phyloP scores from a whole-genome alignment of 768 basidiomycete species.

The Pilatotrama ljubarskyi region DNA sequence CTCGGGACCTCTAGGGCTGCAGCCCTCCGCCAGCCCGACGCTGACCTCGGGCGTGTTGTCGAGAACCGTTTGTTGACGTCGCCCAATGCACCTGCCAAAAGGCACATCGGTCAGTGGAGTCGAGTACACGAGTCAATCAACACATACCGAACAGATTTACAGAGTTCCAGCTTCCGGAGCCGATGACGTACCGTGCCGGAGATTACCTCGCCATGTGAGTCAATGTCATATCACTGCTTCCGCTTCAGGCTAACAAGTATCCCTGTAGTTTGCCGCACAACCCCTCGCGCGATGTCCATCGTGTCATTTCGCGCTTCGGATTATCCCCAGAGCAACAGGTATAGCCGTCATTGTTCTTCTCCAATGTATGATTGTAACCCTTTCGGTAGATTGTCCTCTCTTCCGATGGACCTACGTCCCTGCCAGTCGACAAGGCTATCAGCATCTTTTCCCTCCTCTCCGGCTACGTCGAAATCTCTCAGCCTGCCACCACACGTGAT shows the following conservation, averaged over 20 bases:
- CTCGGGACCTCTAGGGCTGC: conserved; percentile 36
- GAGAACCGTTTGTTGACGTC: conserved; percentile 43
- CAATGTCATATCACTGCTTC: too few species aligned
- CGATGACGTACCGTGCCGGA: conserved; percentile 41
- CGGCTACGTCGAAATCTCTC: conserved; percentile 49
- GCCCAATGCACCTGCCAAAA: conserved; percentile 40
- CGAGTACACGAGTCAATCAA: too few species aligned
- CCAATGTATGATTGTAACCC: neutral
- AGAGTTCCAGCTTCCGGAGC: conserved; percentile 45
- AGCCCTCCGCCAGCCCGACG: conserved; percentile 39
- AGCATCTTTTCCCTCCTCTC: conserved; percentile 39
- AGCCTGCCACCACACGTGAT: conserved; percentile 46
- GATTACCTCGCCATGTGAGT: conserved; percentile 49
- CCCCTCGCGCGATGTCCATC: conserved; percentile 39
- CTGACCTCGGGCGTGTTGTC: conserved; percentile 40
- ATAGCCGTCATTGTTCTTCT: neutral
- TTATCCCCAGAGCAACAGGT: conserved; percentile 43
- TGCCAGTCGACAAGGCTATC: conserved; percentile 42
- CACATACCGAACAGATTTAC: too few species aligned
- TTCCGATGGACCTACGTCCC: conserved; percentile 39
- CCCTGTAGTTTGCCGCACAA: conserved; percentile 40
- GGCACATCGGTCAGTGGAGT: conserved; percentile 46
- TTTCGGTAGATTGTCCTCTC: conserved; percentile 36
- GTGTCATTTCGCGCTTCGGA: conserved; percentile 40
- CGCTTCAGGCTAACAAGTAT: neutral